phyloP scores from a whole-genome alignment of 768 basidiomycete genomes.

The Pilatotrama ljubarskyi region DNA sequence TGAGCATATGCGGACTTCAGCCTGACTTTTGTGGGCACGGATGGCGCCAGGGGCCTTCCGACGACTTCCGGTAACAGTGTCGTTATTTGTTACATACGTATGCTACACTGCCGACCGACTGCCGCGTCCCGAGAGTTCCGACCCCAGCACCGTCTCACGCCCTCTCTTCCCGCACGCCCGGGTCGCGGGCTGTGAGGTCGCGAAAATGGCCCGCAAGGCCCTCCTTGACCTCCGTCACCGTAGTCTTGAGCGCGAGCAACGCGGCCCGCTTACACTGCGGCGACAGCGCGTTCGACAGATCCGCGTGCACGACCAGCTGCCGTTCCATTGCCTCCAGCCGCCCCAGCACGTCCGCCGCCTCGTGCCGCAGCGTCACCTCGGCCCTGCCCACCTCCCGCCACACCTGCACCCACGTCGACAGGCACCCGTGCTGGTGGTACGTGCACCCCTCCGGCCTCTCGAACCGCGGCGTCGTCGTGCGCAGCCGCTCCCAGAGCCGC shows the following conservation, averaged over 20 bases:
- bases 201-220: conserved; percentile 25
- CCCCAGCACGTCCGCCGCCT: conserved; percentile 38
- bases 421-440: conserved; percentile 38
- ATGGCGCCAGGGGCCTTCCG: neutral
- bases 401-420: conserved; percentile 38
- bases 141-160: neutral
- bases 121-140: neutral
- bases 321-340: conserved; percentile 36
- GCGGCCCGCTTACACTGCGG: conserved; percentile 39
- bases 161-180: neutral
- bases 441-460: conserved; percentile 33
- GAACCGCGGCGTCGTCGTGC: conserved; percentile 32
- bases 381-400: conserved; percentile 35
- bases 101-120: neutral
- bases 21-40: neutral
- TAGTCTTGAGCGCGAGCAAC: conserved; percentile 35
- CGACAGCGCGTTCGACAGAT: conserved; percentile 35
- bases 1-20: neutral
- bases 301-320: conserved; percentile 32
- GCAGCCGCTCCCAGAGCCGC: conserved; percentile 37
- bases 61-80: neutral
- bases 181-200: conserved; percentile 6
- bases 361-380: conserved; percentile 26
- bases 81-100: neutral
- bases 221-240: conserved; percentile 23